phyloP scores from a whole-genome alignment of 176 grass and related monocot genomes.

The Saccharum spontaneum region DNA sequence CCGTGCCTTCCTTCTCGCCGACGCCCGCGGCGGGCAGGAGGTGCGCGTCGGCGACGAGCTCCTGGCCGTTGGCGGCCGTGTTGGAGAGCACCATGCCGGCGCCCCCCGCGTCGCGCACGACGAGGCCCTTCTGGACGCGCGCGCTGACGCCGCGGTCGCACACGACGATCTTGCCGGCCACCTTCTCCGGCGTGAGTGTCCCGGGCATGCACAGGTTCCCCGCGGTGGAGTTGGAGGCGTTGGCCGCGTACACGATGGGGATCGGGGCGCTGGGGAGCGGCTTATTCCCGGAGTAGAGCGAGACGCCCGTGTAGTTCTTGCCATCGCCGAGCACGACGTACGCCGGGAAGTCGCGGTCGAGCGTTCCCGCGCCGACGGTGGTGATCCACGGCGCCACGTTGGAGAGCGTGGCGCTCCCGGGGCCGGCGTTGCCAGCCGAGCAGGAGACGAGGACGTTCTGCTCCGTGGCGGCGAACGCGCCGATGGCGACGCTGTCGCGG shows the following conservation, averaged over 20 bases:
- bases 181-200: conserved; percentile 71
- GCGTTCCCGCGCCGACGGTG: conserved; percentile 72
- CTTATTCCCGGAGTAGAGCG: conserved; percentile 69
- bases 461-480: conserved; percentile 79
- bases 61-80: conserved; percentile 81
- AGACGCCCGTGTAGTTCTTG: conserved; percentile 70
- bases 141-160: conserved; percentile 83
- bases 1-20: conserved; percentile 48
- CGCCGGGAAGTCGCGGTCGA: conserved; percentile 92
- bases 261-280: conserved; percentile 37
- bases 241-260: conserved; percentile 66
- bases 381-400: conserved; percentile 90
- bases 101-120: conserved; percentile 67
- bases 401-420: conserved; percentile 55
- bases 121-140: conserved; percentile 81
- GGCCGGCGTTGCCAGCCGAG: conserved; percentile 82
- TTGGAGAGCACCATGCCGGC: conserved; percentile 87
- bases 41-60: conserved; percentile 89
- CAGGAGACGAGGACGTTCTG: conserved; percentile 79
- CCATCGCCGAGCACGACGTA: conserved; percentile 80
- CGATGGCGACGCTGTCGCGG: conserved; percentile 82
- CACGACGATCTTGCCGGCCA: conserved; percentile 74
- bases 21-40: conserved; percentile 71
- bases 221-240: conserved; percentile 72
- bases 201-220: conserved; percentile 82